Conservation (phyloP, 768 basidiomycete genomes). For the Trametes cubensis region DNA sequence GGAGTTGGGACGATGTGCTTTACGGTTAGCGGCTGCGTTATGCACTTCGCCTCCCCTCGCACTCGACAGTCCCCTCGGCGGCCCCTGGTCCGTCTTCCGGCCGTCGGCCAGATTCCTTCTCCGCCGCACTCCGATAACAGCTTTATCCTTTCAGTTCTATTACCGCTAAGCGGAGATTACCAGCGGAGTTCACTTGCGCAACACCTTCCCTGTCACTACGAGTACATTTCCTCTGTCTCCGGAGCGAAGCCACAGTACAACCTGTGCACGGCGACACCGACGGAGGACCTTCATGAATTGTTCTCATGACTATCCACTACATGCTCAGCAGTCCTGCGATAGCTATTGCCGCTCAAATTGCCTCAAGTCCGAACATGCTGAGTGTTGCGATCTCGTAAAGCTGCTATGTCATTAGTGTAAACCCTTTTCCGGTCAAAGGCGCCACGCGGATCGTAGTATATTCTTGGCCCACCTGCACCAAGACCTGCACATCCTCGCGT, state of each 20-base stretch:
- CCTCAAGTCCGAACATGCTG: not conserved
- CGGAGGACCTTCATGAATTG: too few relatives aligned
- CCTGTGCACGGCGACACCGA: too few relatives aligned
- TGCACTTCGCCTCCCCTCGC: not conserved
- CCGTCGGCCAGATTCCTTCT: not conserved
- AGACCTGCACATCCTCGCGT: not conserved
- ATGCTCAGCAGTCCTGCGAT: not conserved
- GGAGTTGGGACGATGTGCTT: not conserved
- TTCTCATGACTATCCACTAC: too few relatives aligned
- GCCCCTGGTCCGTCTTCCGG: conserved; percentile 3
- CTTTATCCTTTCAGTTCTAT: too few relatives aligned
- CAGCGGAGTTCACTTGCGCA: not conserved
- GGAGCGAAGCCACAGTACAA: not conserved
- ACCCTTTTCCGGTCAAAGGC: conserved; percentile 4
- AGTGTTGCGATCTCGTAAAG: not conserved
- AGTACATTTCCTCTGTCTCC: not conserved
- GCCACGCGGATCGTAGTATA: not conserved
- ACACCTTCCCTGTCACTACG: too few relatives aligned
- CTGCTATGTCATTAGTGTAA: not conserved
- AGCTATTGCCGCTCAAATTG: not conserved
- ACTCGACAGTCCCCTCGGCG: not conserved
- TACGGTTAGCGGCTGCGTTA: not conserved
- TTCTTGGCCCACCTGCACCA: not conserved
- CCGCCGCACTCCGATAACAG: not conserved
- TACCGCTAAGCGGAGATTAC: not conserved